Evolutionary conservation across 2,329 filamentous ascomycete genomes (phyloP).

Genomic region (Cylindrodendrum hubeiense): DNA sequence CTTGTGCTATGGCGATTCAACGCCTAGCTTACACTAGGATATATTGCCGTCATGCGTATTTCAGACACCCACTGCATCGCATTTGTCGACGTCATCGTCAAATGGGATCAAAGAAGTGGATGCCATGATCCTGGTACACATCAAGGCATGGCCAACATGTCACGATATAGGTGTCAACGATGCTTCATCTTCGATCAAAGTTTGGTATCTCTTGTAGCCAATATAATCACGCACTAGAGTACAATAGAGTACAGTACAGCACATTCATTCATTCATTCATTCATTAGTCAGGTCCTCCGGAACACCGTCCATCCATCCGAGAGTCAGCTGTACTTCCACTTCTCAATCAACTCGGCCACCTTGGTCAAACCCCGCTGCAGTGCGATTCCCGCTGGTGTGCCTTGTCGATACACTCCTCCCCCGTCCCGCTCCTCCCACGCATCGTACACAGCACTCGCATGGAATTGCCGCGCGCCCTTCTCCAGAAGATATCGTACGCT

Average conservation of each 20-base stretch:
- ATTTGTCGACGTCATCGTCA: neutral
- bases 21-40: neutral
- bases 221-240: neutral
- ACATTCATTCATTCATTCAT: conserved; percentile 16
- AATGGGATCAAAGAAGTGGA: neutral
- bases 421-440: conserved; percentile 44
- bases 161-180: neutral
- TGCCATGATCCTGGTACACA: neutral
- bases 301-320: conserved; percentile 20
- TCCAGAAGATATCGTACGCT: conserved; percentile 40
- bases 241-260: neutral
- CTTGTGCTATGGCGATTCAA: neutral
- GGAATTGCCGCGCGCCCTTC: conserved; percentile 42
- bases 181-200: neutral
- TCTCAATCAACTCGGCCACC: conserved; percentile 44
- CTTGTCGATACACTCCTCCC: conserved; percentile 40
- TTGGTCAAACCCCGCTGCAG: conserved; percentile 43
- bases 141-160: neutral
- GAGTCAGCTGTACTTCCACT: conserved; percentile 42
- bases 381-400: conserved; percentile 44
- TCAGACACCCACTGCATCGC: neutral
- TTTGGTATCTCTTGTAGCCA: conserved; percentile 3
- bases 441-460: conserved; percentile 45
- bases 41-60: neutral
- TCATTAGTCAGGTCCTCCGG: neutral